Base-by-base conservation (phyloP, 371 early-diverging fungal species). In the Mortierella sp. region DNA sequence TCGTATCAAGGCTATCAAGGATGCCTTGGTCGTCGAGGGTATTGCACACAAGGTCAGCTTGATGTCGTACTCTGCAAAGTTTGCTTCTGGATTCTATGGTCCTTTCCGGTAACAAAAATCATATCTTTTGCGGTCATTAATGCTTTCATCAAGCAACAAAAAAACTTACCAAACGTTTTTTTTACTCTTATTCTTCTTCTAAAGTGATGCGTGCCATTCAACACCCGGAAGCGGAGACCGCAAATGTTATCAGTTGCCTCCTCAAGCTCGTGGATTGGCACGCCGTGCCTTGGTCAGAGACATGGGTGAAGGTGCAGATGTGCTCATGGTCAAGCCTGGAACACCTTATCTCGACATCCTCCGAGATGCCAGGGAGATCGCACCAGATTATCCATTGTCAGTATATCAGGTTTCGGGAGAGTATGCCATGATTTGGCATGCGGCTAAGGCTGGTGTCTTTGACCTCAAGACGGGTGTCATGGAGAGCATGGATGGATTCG, bases 71-170 rank as follows among this genome's bases (percentile, higher is more conserved):
- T 90, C 94, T 56, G 97, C 97, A 44, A 98, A 98, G 79, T 98
- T 95, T 76, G 94, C 99, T 46, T 92, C 93, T 30, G 86, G 86
- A 4, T 96, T 97, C 79, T 98, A 98, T 76, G 99, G 99, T 1
- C 99, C 99, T 0, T 98, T 98, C 89, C 88, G 98, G 90, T 90
- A 78, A n/a, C n/a, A n/a, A n/a, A n/a, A n/a, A n/a, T n/a, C n/a
- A n/a, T n/a, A n/a, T n/a, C n/a, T n/a, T n/a, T n/a, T n/a, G n/a
- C n/a, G n/a, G n/a, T n/a, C n/a, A n/a, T n/a, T n/a, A n/a, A n/a
- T n/a, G n/a, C n/a, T n/a, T n/a, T n/a, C n/a, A n/a, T n/a, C n/a
- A n/a, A n/a, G n/a, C 7, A 34, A 8, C 17, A 19, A 37, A 19
- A 52, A n/a, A 12, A 43, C 43, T 28, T 15, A 26, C 15, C 44